A percentile compares a stretch with the other conserved stretches of the same genome.
These are phyloP conservation scores for Mallotus japonicus DNA, from an alignment of 441 rosid species.

Conservation along the genomic window DNA sequence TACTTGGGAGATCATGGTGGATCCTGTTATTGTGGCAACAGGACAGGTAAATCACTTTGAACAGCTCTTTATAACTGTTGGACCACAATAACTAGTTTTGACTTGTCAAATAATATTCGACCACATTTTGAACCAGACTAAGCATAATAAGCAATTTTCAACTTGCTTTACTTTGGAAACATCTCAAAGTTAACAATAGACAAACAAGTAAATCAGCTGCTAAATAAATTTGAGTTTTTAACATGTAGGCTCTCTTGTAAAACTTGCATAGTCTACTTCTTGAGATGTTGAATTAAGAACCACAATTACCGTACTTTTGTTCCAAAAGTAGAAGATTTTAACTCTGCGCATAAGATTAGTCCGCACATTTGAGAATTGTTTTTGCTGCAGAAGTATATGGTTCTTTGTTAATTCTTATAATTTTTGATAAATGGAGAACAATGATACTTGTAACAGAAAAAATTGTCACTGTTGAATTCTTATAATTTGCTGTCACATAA, in stretches of 20 bases:
- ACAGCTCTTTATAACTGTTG: not conserved
- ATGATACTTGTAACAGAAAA: not conserved
- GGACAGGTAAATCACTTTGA: conserved; percentile 59
- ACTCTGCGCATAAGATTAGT: not conserved
- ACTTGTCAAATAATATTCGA: not conserved
- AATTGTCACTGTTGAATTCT: not conserved
- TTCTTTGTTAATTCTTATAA: not conserved
- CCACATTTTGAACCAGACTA: not conserved
- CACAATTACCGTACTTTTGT: not conserved
- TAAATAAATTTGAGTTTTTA: not conserved
- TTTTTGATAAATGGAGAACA: not conserved
- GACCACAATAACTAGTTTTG: not conserved
- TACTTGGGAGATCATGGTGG: conserved; percentile 69
- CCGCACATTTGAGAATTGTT: not conserved
- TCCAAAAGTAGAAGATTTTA: not conserved
- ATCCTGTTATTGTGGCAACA: conserved; percentile 74
- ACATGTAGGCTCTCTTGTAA: not conserved
- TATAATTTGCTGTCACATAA: not conserved
- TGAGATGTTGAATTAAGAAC: not conserved
- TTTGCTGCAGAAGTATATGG: not conserved
- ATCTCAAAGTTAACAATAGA: not conserved
- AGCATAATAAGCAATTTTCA: not conserved
- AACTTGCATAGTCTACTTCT: not conserved
- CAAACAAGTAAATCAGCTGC: not conserved
- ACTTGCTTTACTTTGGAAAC: not conserved